These are phyloP conservation scores for Aspergillus fumigatiaffinis DNA, from an alignment of 2,329 filamentous ascomycete species.

Conservation along the genomic window DNA sequence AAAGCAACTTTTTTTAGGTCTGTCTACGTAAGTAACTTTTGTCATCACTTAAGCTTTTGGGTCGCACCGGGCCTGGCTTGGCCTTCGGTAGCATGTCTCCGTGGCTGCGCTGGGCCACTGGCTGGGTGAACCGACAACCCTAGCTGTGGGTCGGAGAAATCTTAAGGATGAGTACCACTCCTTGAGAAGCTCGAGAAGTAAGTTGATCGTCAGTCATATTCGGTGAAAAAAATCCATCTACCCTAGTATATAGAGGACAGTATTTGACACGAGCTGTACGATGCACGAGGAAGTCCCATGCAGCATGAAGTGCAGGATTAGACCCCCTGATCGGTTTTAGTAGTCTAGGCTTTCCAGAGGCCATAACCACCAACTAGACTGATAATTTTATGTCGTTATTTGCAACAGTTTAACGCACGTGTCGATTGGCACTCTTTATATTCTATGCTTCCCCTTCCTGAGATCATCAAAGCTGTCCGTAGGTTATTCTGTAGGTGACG, in stretches of 20 bases:
- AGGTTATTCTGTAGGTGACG: neutral
- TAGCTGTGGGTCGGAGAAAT: neutral
- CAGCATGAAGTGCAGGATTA: neutral
- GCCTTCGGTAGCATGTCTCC: neutral
- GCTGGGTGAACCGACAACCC: no score
- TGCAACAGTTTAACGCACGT: neutral
- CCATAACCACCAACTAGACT: no score
- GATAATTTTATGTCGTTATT: neutral
- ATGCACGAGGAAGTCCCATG: neutral
- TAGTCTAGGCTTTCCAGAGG: neutral
- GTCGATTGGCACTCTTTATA: neutral
- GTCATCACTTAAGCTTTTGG: constrained; percentile 8
- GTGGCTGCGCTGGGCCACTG: neutral
- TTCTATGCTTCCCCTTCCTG: neutral
- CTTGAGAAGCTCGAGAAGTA: neutral
- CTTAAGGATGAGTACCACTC: neutral
- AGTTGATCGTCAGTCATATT: neutral
- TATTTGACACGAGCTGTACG: neutral
- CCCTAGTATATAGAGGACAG: neutral
- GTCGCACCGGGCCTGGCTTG: constrained; percentile 7
- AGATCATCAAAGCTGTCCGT: neutral
- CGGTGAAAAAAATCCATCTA: neutral
- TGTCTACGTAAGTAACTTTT: neutral
- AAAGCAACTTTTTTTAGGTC: neutral
- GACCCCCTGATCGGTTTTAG: neutral